Conservation (phyloP, 2,329 filamentous ascomycete species). For the Pseudocercospora fijiensis region DNA sequence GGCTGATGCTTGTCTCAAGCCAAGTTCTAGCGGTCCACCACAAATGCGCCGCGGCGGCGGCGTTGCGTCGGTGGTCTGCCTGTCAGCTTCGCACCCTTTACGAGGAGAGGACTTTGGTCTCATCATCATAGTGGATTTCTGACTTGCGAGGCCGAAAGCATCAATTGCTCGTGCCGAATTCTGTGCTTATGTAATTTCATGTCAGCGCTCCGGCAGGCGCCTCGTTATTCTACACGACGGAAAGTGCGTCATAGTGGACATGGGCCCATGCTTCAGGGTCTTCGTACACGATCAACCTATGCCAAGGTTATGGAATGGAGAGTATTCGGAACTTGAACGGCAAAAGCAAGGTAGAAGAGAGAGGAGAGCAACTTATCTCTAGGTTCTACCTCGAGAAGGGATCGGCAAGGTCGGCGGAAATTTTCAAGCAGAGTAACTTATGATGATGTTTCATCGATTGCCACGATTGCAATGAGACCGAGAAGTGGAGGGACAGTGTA, state of each 20-base stretch:
- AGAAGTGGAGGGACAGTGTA: not conserved
- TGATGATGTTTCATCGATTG: not conserved
- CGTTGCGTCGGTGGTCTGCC: not conserved
- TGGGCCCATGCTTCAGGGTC: not conserved
- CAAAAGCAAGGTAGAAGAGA: not conserved
- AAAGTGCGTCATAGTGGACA: too few species aligned
- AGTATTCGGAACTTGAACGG: not conserved
- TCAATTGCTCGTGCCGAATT: not conserved
- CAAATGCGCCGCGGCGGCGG: not conserved
- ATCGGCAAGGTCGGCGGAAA: not conserved
- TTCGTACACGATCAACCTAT: not conserved
- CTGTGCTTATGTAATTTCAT: too few species aligned
- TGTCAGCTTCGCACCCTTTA: not conserved
- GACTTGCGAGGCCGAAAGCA: not conserved
- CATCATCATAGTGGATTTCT: not conserved
- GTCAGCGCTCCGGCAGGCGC: too few species aligned
- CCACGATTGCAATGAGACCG: not conserved
- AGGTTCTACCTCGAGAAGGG: not conserved
- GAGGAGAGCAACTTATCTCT: not conserved
- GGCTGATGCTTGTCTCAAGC: not conserved
- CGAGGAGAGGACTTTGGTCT: not conserved
- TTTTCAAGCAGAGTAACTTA: too few species aligned
- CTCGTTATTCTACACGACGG: too few species aligned
- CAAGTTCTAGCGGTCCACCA: not conserved
- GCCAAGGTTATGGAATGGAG: not conserved